Percentiles rank a stretch among this genome's conserved stretches.
These are phyloP conservation scores for Magnaporthiopsis poae DNA, from an alignment of 2,329 filamentous ascomycete genomes.

Conservation along the genomic window DNA sequence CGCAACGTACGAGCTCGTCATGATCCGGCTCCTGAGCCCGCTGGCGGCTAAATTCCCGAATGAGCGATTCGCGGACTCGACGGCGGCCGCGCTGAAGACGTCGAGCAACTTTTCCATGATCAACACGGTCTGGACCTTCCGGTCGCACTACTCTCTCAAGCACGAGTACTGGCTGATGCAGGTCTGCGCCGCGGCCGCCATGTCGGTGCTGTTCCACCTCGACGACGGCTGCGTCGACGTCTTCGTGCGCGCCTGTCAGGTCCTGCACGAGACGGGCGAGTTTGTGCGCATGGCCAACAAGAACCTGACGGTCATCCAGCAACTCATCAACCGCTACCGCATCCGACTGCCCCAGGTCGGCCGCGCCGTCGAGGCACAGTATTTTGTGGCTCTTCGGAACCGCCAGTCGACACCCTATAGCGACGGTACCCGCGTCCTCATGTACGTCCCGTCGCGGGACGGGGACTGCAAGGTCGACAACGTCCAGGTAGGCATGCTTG, in stretches of 20 bases:
- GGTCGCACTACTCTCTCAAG: constrained; percentile 16
- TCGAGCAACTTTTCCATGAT: constrained; percentile 10
- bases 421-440: constrained; percentile 1
- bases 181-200: constrained; percentile 7
- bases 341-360: background rate
- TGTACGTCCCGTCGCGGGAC: constrained; percentile 2
- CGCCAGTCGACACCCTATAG: constrained; percentile 1
- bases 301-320: constrained; percentile 3
- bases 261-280: constrained; percentile 8
- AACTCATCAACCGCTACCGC: background rate
- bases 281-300: constrained; percentile 6
- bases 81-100: background rate
- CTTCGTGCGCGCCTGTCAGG: constrained; percentile 7
- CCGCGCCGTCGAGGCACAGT: background rate
- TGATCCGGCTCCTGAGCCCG: constrained; percentile 6
- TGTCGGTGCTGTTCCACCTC: constrained; percentile 5
- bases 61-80: background rate
- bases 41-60: background rate
- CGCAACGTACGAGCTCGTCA: constrained; percentile 5
- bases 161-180: constrained; percentile 15
- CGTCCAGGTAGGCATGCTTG: background rate
- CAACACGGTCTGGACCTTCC: constrained; percentile 17
- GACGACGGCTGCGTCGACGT: constrained; percentile 7
- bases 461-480: background rate
- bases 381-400: constrained; percentile 2